Base-by-base conservation (phyloP, 1,284 basidiomycete genomes). In the Stereum hirsutum region DNA sequence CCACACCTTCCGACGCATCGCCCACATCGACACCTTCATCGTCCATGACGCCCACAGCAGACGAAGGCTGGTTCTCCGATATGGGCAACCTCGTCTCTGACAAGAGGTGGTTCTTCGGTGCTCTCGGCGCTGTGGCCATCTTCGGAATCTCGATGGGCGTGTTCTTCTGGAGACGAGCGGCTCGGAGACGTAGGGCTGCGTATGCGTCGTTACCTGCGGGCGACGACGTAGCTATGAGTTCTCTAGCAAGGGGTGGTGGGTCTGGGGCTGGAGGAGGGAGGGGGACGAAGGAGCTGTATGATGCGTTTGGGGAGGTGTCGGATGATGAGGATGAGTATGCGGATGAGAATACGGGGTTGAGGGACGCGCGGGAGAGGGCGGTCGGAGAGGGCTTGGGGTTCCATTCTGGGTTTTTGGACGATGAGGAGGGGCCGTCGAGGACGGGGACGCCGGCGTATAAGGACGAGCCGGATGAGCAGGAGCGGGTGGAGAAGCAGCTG, bases 31-130 rank as follows among this genome's bases (percentile, higher is more conserved):
- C 71, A 7, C 58, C 62, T 12, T n/a, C n/a, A n/a, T 55, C 73
- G 6, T 63, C 68, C 17, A 65, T 65, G 50, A 67, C 66, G 0
- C 69, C 76, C 3, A 78, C 81, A 1, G 69, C 79, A 7, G 90
- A 94, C 55, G 82, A 90, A 59, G 91, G 91, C 43, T 91, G 88
- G 76, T 91, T 94, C 61, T 70, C 81, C 2, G 84, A 81, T 46
- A 82, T 94, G 64, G 75, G 77, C n/a, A 78, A 74, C 44, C 73
- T 95, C 20, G 70, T 87, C 41, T 74, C 76, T 20, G 82, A 74
- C 57, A 81, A 86, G 47, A 82, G 80, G 50, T 96, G 92, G 92
- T 76, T 94, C 56, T 86, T 88, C 46, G 82, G 81, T 33, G 89
- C 88, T 1, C 60, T 81, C 14, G 78, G 78, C 14, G 70, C 75